Percentiles rank a stretch among this genome's conserved stretches.
Conservation (phyloP, 2,329 filamentous ascomycete genomes). For the Cladosporium sp. region DNA sequence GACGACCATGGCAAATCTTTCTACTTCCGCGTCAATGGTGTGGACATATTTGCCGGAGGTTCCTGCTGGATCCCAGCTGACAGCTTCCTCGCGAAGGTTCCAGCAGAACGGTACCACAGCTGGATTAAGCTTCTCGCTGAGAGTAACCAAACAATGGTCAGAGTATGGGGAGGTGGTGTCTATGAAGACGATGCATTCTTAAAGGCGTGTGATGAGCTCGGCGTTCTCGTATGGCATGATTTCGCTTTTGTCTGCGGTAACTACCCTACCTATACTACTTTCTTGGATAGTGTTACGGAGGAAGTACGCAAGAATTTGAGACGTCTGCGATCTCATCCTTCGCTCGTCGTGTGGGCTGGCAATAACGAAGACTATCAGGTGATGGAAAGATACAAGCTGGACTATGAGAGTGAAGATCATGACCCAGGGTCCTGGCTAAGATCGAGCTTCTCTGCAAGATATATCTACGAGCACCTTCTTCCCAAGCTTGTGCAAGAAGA, state of each 20-base stretch:
- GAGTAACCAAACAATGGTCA: slow-evolving; percentile 76
- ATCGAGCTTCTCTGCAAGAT: slow-evolving; percentile 83
- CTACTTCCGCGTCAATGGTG: slow-evolving; percentile 73
- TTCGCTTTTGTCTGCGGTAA: slow-evolving; percentile 72
- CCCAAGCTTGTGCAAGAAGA: slow-evolving; percentile 67
- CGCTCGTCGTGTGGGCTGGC: slow-evolving; percentile 80
- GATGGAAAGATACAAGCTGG: slow-evolving; percentile 66
- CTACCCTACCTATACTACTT: slow-evolving; percentile 63
- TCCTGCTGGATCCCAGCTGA: slow-evolving; percentile 83
- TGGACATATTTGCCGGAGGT: slow-evolving; percentile 74
- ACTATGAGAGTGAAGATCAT: slow-evolving; percentile 74
- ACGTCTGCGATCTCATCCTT: slow-evolving; percentile 77
- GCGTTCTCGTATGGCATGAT: slow-evolving; percentile 80
- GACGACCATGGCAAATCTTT: slow-evolving; percentile 65
- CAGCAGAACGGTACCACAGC: slow-evolving; percentile 60
- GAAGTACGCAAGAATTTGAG: slow-evolving; percentile 68
- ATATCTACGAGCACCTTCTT: slow-evolving; percentile 83
- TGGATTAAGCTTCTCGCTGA: slow-evolving; percentile 75
- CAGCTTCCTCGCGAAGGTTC: slow-evolving; percentile 70
- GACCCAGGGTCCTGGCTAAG: slow-evolving; percentile 80
- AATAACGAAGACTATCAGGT: slow-evolving; percentile 96
- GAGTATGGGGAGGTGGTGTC: slow-evolving; percentile 75
- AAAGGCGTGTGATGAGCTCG: slow-evolving; percentile 70
- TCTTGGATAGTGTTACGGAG: slow-evolving; percentile 59
- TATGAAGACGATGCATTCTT: slow-evolving; percentile 74